Conservation (phyloP, 2,329 filamentous ascomycete species). For the Clonostachys rosea region DNA sequence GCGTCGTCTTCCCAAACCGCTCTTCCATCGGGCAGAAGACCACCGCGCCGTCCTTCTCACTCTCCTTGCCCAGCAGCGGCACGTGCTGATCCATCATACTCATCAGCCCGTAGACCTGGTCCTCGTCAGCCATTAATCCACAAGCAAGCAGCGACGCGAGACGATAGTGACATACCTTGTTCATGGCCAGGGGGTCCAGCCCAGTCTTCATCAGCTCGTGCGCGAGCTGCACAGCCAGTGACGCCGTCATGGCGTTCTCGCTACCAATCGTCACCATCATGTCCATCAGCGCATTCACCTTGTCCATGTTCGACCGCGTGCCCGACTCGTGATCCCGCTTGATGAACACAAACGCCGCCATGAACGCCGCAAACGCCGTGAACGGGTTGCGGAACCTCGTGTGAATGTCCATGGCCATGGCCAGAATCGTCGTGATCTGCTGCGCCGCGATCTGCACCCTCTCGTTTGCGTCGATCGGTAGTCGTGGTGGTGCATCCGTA, state of each 20-base stretch:
- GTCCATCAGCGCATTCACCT: slow-evolving; percentile 62
- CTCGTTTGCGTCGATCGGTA: not conserved
- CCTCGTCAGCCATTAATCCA: no score
- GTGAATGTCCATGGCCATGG: slow-evolving; percentile 34
- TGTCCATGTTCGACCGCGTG: slow-evolving; percentile 28
- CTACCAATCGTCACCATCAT: slow-evolving; percentile 40
- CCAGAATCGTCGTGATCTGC: slow-evolving; percentile 74
- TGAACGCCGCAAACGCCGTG: slow-evolving; percentile 66
- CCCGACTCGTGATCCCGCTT: slow-evolving; percentile 48
- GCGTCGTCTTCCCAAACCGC: not conserved
- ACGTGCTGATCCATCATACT: not conserved
- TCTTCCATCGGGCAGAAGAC: not conserved
- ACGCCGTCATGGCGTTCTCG: slow-evolving; percentile 31
- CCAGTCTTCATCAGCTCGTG: slow-evolving; percentile 50
- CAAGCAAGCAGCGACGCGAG: no score
- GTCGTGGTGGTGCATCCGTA: slow-evolving; percentile 37
- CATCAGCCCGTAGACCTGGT: not conserved
- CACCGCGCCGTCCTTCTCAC: not conserved
- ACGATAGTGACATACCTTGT: slow-evolving; percentile 7
- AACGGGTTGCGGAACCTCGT: slow-evolving; percentile 60
- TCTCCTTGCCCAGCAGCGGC: not conserved
- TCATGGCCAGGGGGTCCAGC: slow-evolving; percentile 12
- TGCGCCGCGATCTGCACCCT: slow-evolving; percentile 73
- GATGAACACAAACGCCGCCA: slow-evolving; percentile 66
- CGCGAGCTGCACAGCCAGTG: slow-evolving; percentile 65